Conservation (phyloP, 169 alveolate species). For the Plasmodium relictum region DNA sequence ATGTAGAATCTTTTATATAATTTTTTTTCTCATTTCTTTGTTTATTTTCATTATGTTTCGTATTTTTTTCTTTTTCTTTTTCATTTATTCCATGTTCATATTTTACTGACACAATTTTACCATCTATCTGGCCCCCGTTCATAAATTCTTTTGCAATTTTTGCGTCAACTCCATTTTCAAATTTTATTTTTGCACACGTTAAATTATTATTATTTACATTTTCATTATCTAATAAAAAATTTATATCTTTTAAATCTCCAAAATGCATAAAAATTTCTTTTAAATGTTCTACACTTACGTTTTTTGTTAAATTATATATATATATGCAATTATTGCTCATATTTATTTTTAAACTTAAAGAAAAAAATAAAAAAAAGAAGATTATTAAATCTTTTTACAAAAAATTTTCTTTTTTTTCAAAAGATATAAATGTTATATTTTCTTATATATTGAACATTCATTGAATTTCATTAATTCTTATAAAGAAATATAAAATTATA, state of each 20-base stretch:
- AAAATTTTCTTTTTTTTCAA: not conserved
- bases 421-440: not conserved
- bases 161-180: slow-evolving; percentile 47
- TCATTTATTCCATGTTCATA: slow-evolving; percentile 19
- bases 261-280: slow-evolving; percentile 63
- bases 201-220: slow-evolving; percentile 2
- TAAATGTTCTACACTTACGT: slow-evolving; percentile 46
- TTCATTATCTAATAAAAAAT: slow-evolving; percentile 33
- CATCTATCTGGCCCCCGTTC: slow-evolving; percentile 71
- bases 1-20: not conserved
- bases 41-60: no score
- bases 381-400: not conserved
- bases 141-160: slow-evolving; percentile 41
- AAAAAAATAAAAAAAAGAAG: no score
- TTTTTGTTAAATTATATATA: slow-evolving; percentile 36
- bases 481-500: no score
- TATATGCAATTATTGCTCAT: slow-evolving; percentile 39
- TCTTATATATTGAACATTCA: no score
- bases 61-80: slow-evolving; percentile 20
- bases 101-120: slow-evolving; percentile 53
- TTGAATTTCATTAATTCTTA: no score
- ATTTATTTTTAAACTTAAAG: not conserved
- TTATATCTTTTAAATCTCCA: slow-evolving; percentile 39
- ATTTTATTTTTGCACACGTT: slow-evolving; percentile 29
- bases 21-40: slow-evolving; percentile 27